Base-by-base conservation (phyloP, 192 early-diverging fungal genomes). In the Coemansia sp. region DNA sequence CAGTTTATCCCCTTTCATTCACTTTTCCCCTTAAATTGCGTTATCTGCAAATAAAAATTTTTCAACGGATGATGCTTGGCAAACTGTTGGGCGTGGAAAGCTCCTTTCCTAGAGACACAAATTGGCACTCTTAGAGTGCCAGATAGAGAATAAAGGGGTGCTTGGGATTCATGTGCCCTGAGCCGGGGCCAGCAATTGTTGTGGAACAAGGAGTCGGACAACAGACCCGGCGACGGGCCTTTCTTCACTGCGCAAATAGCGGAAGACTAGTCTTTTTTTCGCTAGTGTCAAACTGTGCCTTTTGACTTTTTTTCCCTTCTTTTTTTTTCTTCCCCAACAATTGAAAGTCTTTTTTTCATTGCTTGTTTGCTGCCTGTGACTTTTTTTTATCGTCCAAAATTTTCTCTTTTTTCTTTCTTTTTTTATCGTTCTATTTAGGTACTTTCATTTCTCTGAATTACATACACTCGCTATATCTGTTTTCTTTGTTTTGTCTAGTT, bases 381-480 rank as follows among this genome's bases (percentile, higher is more conserved):
- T 49, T 49, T 49, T 49, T 14, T n/a, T n/a, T 20, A 20, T n/a
- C 13, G 5, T 7, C 13, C 1, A 49, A 49, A 49, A 17, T 12
- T 49, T 12, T 7, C 13, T 12, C 19, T 53, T 10, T 6, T 51
- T n/a, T 10, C 17, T 51, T 54, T 54, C 20, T 50, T 54, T 54
- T 54, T 22, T 25, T 54, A 22, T 32, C 32, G 32, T 32, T 32
- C 32, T 32, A 32, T 32, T 32, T 32, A 32, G 32, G 32, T 32
- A 32, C 32, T 32, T 32, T 32, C 32, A 32, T 67, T 43, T 67
- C 44, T 44, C n/a, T 63, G 16, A 6, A 48, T 41, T 60, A 7
- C 51, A 37, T 54, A 51, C 37, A 50, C 32, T 54, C 19, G 59
- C 51, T 57, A 38, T 58, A 50, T 61, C 63, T 65, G 32, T 51